Percentiles rank a stretch among this genome's conserved stretches.
Conservation (phyloP, 768 basidiomycete genomes). For the Phaeotremella fagi region DNA sequence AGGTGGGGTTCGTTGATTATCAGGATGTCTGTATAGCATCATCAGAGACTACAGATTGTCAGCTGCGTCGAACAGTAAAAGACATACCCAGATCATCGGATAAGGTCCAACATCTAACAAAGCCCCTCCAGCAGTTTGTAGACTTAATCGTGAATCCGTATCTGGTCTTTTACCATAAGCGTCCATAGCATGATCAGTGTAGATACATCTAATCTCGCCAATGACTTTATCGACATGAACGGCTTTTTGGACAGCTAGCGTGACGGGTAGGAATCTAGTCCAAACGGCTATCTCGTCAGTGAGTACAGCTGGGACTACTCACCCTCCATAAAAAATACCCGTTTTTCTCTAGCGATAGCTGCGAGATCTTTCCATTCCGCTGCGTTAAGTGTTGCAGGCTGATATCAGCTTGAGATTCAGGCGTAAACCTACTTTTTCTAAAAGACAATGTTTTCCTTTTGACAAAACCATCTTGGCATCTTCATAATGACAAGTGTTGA, state of each 20-base stretch:
- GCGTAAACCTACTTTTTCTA: conserved; percentile 39
- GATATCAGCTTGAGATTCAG: background rate
- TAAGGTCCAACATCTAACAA: conserved; percentile 47
- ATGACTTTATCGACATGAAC: conserved; percentile 34
- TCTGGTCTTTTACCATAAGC: conserved; percentile 20
- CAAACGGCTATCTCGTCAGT: conserved; percentile 30
- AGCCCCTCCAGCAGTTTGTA: conserved; percentile 44
- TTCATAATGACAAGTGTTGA: conserved; percentile 43
- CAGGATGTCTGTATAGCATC: conserved; percentile 40
- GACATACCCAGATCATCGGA: conserved; percentile 26
- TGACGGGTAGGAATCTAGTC: conserved; percentile 47
- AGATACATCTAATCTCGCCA: conserved; percentile 39
- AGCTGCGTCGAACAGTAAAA: background rate
- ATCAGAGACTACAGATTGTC: conserved; percentile 19
- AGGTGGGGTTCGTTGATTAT: conserved; percentile 31
- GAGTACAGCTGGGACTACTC: conserved; percentile 1
- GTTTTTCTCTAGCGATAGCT: conserved; percentile 42
- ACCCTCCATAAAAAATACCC: conserved; percentile 49
- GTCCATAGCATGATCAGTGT: conserved; percentile 42
- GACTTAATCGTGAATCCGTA: conserved; percentile 40
- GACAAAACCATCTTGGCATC: conserved; percentile 38
- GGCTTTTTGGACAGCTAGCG: conserved; percentile 39
- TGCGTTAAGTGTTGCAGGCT: conserved; percentile 44
- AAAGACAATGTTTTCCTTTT: conserved; percentile 45
- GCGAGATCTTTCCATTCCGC: conserved; percentile 38